Percentiles rank a stretch among this genome's conserved stretches.
Conservation (phyloP, 1,284 basidiomycete species). For the Melampsora larici-populina region DNA sequence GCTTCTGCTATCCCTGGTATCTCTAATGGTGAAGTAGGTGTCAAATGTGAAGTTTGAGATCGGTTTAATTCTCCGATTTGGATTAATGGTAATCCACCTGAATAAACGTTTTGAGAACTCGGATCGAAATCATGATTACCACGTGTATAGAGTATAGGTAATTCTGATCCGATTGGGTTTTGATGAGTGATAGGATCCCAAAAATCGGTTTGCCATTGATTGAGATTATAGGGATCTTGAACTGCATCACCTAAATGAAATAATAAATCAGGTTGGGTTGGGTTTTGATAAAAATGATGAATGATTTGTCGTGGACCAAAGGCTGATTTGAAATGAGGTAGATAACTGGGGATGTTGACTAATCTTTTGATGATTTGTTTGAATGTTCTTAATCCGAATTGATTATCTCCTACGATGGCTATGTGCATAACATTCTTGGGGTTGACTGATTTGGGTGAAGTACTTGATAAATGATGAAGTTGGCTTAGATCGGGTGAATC, state of each 20-base stretch:
- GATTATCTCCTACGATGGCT: constrained; percentile 48
- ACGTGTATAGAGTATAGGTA: constrained; percentile 46
- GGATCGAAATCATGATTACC: constrained; percentile 50
- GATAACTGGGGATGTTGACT: constrained; percentile 29
- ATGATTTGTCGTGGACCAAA: constrained; percentile 30
- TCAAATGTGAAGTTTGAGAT: constrained; percentile 19
- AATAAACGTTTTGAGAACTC: constrained; percentile 46
- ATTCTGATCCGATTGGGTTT: constrained; percentile 18
- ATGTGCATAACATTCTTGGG: constrained; percentile 44
- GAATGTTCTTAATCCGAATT: constrained; percentile 47
- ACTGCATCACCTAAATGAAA: constrained; percentile 48
- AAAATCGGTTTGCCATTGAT: constrained; percentile 50
- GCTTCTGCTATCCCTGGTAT: constrained; percentile 32
- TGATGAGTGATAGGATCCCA: constrained; percentile 48
- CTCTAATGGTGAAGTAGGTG: constrained; percentile 16
- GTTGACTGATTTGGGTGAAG: constrained; percentile 16
- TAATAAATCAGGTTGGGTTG: constrained; percentile 44
- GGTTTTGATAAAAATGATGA: neutral
- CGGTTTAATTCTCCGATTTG: constrained; percentile 42
- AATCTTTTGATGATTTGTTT: constrained; percentile 44
- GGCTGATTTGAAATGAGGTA: constrained; percentile 14
- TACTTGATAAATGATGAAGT: constrained; percentile 9
- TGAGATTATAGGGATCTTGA: constrained; percentile 46
- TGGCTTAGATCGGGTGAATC: constrained; percentile 43
- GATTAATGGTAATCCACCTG: constrained; percentile 44